Evolutionary conservation across 176 grass and related monocot genomes (phyloP).

Genomic region (Aegilops speltoides): DNA sequence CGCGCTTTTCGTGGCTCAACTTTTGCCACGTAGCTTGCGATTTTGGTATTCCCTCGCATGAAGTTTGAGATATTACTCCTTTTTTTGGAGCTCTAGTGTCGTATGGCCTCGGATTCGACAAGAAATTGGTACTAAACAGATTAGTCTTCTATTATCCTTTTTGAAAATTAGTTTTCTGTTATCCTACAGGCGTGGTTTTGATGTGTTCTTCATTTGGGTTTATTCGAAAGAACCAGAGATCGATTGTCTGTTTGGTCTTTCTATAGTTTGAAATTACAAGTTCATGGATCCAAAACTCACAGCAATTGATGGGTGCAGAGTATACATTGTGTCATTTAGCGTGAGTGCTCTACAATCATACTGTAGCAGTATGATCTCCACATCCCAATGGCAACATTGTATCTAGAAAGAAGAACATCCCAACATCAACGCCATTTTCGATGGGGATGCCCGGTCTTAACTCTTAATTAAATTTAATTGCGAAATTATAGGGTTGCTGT

Average conservation of each 20-base stretch:
- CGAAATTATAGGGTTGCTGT: conserved; percentile 45
- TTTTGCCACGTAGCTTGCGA: not conserved
- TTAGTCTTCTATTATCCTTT: not conserved
- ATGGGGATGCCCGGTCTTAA: conserved; percentile 35
- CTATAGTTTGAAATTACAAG: not conserved
- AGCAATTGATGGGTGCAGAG: conserved; percentile 16
- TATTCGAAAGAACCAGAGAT: not conserved
- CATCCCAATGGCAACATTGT: not conserved
- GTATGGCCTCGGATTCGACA: not conserved
- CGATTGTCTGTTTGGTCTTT: not conserved
- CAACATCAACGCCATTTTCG: conserved; percentile 14
- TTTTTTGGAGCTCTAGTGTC: not conserved
- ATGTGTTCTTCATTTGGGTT: conserved; percentile 22
- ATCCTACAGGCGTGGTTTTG: not conserved
- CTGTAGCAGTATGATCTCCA: not conserved
- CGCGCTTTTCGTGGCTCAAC: not conserved
- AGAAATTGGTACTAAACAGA: not conserved
- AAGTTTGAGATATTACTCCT: not conserved
- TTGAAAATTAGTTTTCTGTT: not conserved
- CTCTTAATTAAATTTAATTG: conserved; percentile 29
- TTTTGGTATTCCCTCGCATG: not conserved
- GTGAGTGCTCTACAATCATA: not conserved
- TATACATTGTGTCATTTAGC: not conserved
- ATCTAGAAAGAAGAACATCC: not conserved
- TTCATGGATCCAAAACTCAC: conserved; percentile 4